Base-by-base conservation (phyloP, 2,329 filamentous ascomycete genomes). In the Trichophyton schoenleinii region DNA sequence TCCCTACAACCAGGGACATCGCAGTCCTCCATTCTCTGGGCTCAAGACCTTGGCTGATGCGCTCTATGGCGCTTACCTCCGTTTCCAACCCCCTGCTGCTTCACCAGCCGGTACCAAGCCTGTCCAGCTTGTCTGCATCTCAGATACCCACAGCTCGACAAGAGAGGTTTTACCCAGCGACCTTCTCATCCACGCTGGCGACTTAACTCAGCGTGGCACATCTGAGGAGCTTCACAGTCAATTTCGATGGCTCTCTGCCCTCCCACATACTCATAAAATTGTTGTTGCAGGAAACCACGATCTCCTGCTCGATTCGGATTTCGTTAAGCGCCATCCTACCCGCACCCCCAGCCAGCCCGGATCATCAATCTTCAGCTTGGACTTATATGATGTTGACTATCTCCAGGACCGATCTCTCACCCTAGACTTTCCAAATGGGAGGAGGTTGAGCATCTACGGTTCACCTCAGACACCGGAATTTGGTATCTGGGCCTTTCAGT, bases 201-300 rank as follows among this genome's bases (percentile, higher is more conserved):
- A 81, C 63, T 70, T 81, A 15, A 78, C 76, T 0, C 68, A 76
- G 59, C 69, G 70, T n/a, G 78, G 76, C 13, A 73, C 75, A 0
- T 68, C 73, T 22, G 65, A 68, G 2, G 77, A 79, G 63, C 64
- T 79, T 0, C 67, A 75, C 52, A 68, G 69, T 2, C 65, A 72
- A 9, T 63, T 80, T 13, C 58, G 65, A 13, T 81, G 78, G 79
- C 67, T 80, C 6, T 64, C 66, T 11, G 49, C 65, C 0, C 74
- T 75, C 58, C 69, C 74, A 0, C 77, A 79, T 61, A 49, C 61
- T 3, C 65, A 75, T 67, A 80, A 80, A 64, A 68, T 80, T 46
- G 70, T 78, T 3, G 67, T 80, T 4, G 77, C 73, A 18, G 79
- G 78, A 3, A 81, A 80, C 59, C 78, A 80, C 61, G 77, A 79